A percentile compares a stretch with the other conserved stretches of the same genome.
Conservation (phyloP, 73 alveolate species). For the Paramecium pentaurelia region DNA sequence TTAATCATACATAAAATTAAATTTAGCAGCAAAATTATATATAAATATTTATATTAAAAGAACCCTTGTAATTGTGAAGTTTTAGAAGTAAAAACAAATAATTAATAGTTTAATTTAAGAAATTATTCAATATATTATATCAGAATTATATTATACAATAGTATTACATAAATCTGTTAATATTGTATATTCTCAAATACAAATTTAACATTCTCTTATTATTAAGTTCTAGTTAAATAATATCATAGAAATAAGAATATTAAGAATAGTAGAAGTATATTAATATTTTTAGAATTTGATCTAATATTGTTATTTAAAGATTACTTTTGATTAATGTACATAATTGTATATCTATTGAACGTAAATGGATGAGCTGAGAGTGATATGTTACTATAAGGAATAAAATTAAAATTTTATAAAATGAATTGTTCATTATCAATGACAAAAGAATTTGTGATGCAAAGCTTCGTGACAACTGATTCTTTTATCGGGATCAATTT, state of each 20-base stretch:
- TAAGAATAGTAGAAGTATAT: too few species aligned
- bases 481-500: constrained; percentile 76
- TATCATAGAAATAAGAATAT: background rate
- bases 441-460: constrained; percentile 68
- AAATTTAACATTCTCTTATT: background rate
- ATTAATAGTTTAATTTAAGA: background rate
- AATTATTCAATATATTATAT: too few species aligned
- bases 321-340: background rate
- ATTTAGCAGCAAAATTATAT: too few species aligned
- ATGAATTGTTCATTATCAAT: background rate
- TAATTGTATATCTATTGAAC: background rate
- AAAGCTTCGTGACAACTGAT: constrained; percentile 75
- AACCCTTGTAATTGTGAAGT: too few species aligned
- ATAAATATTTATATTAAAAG: too few species aligned
- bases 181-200: background rate
- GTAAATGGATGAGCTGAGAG: background rate
- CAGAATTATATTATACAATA: background rate
- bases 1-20: background rate
- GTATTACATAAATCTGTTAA: background rate
- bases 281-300: too few species aligned
- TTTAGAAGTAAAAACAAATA: too few species aligned
- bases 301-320: too few species aligned
- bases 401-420: background rate
- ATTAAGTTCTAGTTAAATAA: background rate
- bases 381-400: background rate